A percentile compares a stretch with the other conserved stretches of the same genome.
Conservation (phyloP, 2,329 filamentous ascomycete genomes). For the Aschersonia sp. region DNA sequence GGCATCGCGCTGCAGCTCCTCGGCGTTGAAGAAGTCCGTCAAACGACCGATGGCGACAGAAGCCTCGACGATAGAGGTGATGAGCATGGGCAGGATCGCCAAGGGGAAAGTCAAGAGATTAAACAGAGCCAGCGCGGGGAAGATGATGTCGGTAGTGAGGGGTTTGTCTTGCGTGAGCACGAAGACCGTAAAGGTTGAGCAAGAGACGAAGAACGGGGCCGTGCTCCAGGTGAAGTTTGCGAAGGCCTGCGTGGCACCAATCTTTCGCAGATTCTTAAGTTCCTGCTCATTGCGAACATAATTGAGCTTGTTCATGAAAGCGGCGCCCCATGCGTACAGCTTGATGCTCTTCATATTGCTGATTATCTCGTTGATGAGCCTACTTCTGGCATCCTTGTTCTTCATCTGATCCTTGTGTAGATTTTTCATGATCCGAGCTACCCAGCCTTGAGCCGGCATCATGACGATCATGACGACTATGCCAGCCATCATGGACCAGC, state of each 20-base stretch:
- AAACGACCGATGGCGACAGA: conserved; percentile 82
- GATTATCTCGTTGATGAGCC: conserved; percentile 91
- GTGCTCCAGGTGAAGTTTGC: conserved; percentile 98
- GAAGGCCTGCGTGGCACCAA: conserved; percentile 83
- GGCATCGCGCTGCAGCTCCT: conserved; percentile 81
- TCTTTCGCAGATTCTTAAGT: conserved; percentile 87
- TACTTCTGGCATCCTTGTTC: conserved; percentile 89
- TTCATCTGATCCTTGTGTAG: conserved; percentile 97
- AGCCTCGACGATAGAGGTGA: conserved; percentile 89
- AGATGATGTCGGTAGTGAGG: conserved; percentile 87
- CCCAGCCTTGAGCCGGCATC: conserved; percentile 90
- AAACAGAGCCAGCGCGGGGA: conserved; percentile 85
- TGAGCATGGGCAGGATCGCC: conserved; percentile 91
- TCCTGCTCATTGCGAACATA: conserved; percentile 92
- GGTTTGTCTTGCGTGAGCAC: conserved; percentile 71
- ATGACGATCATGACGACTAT: conserved; percentile 92
- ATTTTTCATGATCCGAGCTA: conserved; percentile 85
- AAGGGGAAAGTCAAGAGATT: conserved; percentile 93
- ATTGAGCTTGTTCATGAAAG: conserved; percentile 96
- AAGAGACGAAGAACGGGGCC: conserved; percentile 94
- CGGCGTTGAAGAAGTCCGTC: conserved; percentile 70
- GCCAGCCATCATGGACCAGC: conserved; percentile 88
- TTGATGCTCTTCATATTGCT: conserved; percentile 99
- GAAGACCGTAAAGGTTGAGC: conserved; percentile 89
- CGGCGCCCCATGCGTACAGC: conserved; percentile 91